These are phyloP conservation scores for Diversispora epigaea DNA, from an alignment of 192 early-diverging fungal species.

Conservation along the genomic window DNA sequence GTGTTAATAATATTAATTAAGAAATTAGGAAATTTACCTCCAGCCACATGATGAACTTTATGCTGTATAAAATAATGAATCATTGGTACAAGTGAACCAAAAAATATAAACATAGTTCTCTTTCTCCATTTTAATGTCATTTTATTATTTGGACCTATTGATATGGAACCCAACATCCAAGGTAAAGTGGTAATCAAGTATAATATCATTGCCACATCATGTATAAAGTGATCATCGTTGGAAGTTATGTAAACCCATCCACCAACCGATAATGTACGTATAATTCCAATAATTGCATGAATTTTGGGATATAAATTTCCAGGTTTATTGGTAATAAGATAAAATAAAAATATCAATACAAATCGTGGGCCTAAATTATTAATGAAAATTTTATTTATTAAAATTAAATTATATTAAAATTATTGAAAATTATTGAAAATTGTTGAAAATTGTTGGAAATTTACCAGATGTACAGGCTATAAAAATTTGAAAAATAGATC, in stretches of 20 bases:
- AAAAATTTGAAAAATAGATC: conserved; percentile 74
- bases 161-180: conserved; percentile 65
- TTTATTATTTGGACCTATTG: conserved; percentile 46
- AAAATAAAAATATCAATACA: neutral
- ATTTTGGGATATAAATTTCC: neutral
- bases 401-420: neutral
- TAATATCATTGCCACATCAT: conserved; percentile 79
- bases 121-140: conserved; percentile 55
- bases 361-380: neutral
- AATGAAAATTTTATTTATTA: neutral
- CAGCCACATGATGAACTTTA: conserved; percentile 70
- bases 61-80: conserved; percentile 77
- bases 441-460: neutral
- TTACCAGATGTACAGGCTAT: conserved; percentile 71
- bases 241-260: conserved; percentile 85
- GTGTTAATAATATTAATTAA: neutral
- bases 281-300: conserved; percentile 37
- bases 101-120: conserved; percentile 60
- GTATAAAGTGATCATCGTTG: conserved; percentile 74
- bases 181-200: conserved; percentile 78
- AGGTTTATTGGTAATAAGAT: neutral
- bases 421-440: neutral
- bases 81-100: conserved; percentile 71
- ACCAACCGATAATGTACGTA: conserved; percentile 75
- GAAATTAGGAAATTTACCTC: conserved; percentile 43